These are phyloP conservation scores for Carex pumila DNA, from an alignment of 176 grass and related monocot species.

Conservation along the genomic window DNA sequence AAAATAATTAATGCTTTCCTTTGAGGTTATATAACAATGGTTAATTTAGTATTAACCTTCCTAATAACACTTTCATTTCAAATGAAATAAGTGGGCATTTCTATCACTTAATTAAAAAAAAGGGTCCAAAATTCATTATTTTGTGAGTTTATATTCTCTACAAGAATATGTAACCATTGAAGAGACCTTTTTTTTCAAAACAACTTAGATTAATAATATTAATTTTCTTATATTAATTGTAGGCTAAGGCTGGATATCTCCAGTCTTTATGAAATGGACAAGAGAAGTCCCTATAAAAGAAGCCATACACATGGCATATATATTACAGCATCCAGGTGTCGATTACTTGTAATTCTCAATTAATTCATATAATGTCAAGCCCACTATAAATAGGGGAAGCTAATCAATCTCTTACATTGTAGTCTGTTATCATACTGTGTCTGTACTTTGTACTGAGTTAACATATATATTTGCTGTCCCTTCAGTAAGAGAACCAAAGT, in stretches of 20 bases:
- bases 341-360: neutral
- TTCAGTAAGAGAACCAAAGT: neutral
- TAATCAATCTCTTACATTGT: neutral
- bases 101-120: too few species aligned
- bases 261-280: neutral
- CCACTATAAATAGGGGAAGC: conserved; percentile 18
- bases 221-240: neutral
- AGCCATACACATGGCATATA: neutral
- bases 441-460: neutral
- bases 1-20: too few species aligned
- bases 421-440: neutral
- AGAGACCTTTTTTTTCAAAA: neutral
- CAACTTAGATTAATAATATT: neutral
- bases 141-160: neutral
- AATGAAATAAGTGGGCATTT: too few species aligned
- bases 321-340: neutral
- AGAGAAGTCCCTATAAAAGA: neutral
- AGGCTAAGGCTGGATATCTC: neutral
- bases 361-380: neutral
- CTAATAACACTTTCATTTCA: too few species aligned
- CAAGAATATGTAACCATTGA: neutral
- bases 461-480: neutral
- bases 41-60: too few species aligned
- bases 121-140: neutral
- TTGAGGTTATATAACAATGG: too few species aligned